Conservation (phyloP, 192 early-diverging fungal genomes). For the Helicostylum pulchrum region DNA sequence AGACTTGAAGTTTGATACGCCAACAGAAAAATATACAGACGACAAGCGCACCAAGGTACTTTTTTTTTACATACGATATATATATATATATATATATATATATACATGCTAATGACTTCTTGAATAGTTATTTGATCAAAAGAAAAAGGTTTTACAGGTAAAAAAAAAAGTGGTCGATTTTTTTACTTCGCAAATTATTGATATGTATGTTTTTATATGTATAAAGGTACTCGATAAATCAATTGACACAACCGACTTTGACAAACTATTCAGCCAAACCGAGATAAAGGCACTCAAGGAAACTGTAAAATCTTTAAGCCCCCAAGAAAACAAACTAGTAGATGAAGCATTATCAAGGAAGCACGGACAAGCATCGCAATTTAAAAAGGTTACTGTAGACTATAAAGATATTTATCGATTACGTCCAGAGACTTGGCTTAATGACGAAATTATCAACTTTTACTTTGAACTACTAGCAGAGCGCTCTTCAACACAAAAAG, state of each 20-base stretch:
- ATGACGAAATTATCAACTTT: constrained; percentile 95
- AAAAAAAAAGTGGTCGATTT: no score
- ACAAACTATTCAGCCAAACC: constrained; percentile 18
- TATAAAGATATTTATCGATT: constrained; percentile 70
- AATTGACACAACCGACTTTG: not conserved
- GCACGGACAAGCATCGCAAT: not conserved
- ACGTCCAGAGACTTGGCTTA: constrained; percentile 75
- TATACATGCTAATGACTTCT: not conserved
- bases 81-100: no score
- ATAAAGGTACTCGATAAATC: no score
- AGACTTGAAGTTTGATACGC: not conserved
- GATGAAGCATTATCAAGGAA: not conserved
- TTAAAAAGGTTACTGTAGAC: constrained; percentile 22
- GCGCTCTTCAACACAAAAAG: constrained; percentile 43
- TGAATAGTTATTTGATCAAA: not conserved
- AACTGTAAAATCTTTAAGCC: not conserved
- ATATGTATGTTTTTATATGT: not conserved
- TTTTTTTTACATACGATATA: not conserved
- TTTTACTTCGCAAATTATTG: not conserved
- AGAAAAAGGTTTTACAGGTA: not conserved
- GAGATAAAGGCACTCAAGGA: constrained; percentile 1
- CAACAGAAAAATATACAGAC: not conserved
- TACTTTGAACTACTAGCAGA: constrained; percentile 78
- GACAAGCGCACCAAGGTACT: not conserved
- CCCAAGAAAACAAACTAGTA: constrained; percentile 8